These are phyloP conservation scores for Penicillium odoratum DNA, from an alignment of 495 filamentous ascomycete genomes.

Conservation along the genomic window DNA sequence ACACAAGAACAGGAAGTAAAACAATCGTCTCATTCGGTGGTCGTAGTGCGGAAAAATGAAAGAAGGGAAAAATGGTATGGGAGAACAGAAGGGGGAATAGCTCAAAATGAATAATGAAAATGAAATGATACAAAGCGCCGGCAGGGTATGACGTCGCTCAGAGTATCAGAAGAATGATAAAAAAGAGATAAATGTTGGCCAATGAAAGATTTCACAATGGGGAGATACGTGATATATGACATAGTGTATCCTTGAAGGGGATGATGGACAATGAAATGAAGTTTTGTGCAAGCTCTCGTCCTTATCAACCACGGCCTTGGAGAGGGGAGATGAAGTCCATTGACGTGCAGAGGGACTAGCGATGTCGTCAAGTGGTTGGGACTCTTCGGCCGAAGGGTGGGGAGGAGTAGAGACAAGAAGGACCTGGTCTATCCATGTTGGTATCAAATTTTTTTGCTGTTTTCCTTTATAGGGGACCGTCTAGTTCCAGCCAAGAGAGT, in stretches of 20 bases:
- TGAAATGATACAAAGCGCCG: constrained; percentile 26
- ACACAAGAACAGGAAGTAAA: constrained; percentile 17
- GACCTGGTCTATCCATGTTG: constrained; percentile 18
- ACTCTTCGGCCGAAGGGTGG: constrained; percentile 8
- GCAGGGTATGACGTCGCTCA: constrained; percentile 12
- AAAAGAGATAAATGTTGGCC: constrained; percentile 23
- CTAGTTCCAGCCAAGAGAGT: constrained; percentile 98
- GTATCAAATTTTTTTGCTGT: constrained; percentile 7
- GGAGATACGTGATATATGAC: constrained; percentile 32
- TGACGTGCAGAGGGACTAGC: neutral
- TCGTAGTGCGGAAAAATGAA: constrained; percentile 25
- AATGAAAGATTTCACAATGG: constrained; percentile 33
- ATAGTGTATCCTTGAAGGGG: constrained; percentile 21
- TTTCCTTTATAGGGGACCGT: constrained; percentile 16
- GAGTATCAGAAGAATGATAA: constrained; percentile 31
- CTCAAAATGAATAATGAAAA: constrained; percentile 24
- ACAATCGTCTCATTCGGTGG: constrained; percentile 25
- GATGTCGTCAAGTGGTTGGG: neutral
- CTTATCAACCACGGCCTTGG: neutral
- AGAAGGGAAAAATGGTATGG: constrained; percentile 19
- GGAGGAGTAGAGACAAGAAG: constrained; percentile 11
- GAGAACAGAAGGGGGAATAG: constrained; percentile 36
- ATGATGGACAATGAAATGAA: constrained; percentile 31
- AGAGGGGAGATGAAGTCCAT: neutral
- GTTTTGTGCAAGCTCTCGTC: constrained; percentile 32